phyloP scores from a whole-genome alignment of 371 early-diverging fungal species.

The Rhizopus delemar region DNA sequence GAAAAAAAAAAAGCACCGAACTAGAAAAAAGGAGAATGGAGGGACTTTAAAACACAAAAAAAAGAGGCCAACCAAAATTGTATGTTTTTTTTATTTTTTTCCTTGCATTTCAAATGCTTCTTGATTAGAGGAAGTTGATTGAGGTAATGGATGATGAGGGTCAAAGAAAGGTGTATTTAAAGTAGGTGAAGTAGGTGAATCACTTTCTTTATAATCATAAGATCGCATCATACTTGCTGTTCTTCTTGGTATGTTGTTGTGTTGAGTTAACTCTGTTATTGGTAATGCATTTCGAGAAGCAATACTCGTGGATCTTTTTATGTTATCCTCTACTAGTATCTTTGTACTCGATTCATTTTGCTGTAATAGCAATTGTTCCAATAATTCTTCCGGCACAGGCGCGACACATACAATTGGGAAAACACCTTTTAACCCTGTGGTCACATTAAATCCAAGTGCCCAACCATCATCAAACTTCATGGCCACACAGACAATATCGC shows the following conservation, averaged over 20 bases:
- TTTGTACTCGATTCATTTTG: not conserved
- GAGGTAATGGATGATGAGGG: conserved; percentile 12
- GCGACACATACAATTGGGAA: conserved; percentile 72
- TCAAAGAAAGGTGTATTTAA: conserved; percentile 34
- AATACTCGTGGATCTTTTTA: conserved; percentile 19
- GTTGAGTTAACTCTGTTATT: conserved; percentile 25
- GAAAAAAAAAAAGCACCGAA: conserved; percentile 1
- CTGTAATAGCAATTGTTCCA: conserved; percentile 29
- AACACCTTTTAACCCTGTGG: conserved; percentile 66
- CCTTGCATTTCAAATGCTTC: conserved; percentile 35
- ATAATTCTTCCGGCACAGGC: conserved; percentile 36
- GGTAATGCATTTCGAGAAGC: conserved; percentile 17
- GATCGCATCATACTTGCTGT: conserved; percentile 45
- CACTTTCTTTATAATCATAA: conserved; percentile 34
- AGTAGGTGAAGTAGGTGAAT: conserved; percentile 45
- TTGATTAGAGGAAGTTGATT: conserved; percentile 13
- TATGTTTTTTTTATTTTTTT: conserved; percentile 28
- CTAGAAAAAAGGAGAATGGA: not conserved
- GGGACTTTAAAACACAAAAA: not conserved
- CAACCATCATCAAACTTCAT: conserved; percentile 70
- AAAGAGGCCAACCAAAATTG: not conserved
- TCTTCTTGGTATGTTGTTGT: conserved; percentile 44
- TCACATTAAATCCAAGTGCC: conserved; percentile 72
- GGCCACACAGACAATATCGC: conserved; percentile 69
- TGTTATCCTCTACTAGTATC: conserved; percentile 7